Conservation (phyloP, 2,329 filamentous ascomycete genomes). For the Epichloe bromicola region DNA sequence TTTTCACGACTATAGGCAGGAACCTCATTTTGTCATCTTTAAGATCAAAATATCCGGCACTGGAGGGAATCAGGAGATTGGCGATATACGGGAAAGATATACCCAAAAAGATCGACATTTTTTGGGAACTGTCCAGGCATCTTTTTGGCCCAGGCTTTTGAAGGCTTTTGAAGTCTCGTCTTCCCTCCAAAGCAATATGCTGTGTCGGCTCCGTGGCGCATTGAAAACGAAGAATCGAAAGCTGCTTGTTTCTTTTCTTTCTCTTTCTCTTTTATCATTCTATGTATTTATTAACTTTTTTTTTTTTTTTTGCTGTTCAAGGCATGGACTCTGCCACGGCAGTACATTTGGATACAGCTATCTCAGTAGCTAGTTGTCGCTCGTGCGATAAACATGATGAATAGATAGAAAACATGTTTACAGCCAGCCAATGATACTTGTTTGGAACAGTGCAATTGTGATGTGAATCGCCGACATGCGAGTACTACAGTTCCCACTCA, state of each 20-base stretch:
- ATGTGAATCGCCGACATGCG: not conserved
- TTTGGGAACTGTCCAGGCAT: not conserved
- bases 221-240: not conserved
- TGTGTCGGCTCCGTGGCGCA: not conserved
- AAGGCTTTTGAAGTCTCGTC: too few species aligned
- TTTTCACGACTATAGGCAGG: slow-evolving; percentile 2
- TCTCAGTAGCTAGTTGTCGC: not conserved
- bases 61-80: not conserved
- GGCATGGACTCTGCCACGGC: not conserved
- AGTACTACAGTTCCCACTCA: not conserved
- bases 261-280: not conserved
- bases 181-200: not conserved
- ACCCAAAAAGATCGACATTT: not conserved
- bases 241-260: not conserved
- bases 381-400: not conserved
- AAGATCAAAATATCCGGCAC: not conserved
- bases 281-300: not conserved
- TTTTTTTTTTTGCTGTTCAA: not conserved
- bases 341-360: not conserved
- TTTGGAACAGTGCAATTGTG: not conserved
- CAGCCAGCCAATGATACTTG: not conserved
- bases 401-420: not conserved
- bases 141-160: too few species aligned
- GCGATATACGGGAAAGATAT: not conserved
- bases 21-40: not conserved